Evolutionary conservation across 139 green algal species (phyloP), one percentile per base, ranked within the genome.

Genomic region (Chlorella vulgaris): DNA sequence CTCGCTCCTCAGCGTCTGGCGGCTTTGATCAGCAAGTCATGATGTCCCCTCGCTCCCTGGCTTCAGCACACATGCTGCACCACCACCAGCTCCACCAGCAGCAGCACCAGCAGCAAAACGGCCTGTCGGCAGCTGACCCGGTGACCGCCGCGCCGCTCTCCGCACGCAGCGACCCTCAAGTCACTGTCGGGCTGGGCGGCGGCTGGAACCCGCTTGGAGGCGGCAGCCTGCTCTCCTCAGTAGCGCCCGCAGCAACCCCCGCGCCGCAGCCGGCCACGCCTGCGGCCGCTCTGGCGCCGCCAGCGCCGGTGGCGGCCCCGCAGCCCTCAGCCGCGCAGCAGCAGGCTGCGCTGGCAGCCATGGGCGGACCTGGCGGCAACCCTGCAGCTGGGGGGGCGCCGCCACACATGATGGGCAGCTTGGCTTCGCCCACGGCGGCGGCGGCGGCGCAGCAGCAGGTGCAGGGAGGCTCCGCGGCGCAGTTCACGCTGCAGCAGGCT

Each of bases 401-500:
- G 22, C n/a, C 28, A 28, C 47, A 65, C 70, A 8, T 78, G 29
- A 47, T 78, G 70, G 70, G 24, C 47, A 35, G 24, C 29, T 31
- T 65, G 19, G 47, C 70, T 22, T 65, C 70, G 0, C 70, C 70
- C 47, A 78, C 70, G 1, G 69, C 69, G 69, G 69, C 69, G n/a
- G 68, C 68, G 7, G 70, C 70, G 8, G 29, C 47, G 13, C 29
- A 29, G 21, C n/a, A 60, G 21, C 70, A 65, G 47, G 38, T 76
- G 69, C 69, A 76, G 40, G 69, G 42, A 28, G 69, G 42, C 69
- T 6, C 40, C 43, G 51, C 76, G 51, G 76, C 76, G 40, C 63
- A 73, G 75, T 81, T 74, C 75, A 66, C 75, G 33, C 60, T 81
- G 75, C 75, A 81, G 75, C 47, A 63, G 42, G 75, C 75, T 40